A percentile compares a stretch with the other conserved stretches of the same genome.
These are phyloP conservation scores for Candida multigemmis DNA, from an alignment of 805 yeast genomes.

Conservation along the genomic window DNA sequence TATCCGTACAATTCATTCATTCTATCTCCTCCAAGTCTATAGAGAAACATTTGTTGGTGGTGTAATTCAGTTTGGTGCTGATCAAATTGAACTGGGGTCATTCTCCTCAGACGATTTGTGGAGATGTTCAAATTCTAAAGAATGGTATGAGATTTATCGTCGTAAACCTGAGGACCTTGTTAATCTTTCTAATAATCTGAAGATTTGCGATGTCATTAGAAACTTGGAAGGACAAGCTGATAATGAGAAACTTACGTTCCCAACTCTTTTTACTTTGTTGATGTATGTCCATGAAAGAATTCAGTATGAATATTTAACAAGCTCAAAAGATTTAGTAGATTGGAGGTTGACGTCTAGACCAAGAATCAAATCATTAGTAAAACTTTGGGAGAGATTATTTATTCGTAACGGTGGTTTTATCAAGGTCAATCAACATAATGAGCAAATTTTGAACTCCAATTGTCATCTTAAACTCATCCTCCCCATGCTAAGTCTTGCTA, in stretches of 20 bases:
- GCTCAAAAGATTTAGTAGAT: conserved; percentile 34
- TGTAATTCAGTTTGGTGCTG: conserved; percentile 26
- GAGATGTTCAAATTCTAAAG: conserved; percentile 38
- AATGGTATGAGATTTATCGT: conserved; percentile 48
- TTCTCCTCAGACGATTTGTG: conserved; percentile 56
- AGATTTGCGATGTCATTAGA: conserved; percentile 5
- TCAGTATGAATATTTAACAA: conserved; percentile 39
- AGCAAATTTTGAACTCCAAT: conserved; percentile 39
- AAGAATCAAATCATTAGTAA: conserved; percentile 44
- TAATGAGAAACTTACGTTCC: no score
- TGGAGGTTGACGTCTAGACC: conserved; percentile 65
- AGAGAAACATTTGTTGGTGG: conserved; percentile 37
- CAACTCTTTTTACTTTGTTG: conserved; percentile 38
- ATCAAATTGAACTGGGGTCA: conserved; percentile 53
- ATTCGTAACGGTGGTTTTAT: conserved; percentile 56
- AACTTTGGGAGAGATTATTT: conserved; percentile 61
- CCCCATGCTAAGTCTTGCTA: conserved; percentile 60
- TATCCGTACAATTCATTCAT: conserved; percentile 43
- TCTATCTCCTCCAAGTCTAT: conserved; percentile 41
- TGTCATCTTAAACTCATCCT: conserved; percentile 56
- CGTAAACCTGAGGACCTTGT: conserved; percentile 1
- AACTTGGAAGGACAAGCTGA: no score
- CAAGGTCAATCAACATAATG: conserved; percentile 41
- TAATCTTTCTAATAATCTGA: conserved; percentile 5
- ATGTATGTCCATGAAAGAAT: conserved; percentile 63